A percentile compares a stretch with the other conserved stretches of the same genome.
phyloP scores from a whole-genome alignment of 1,284 basidiomycete species.

The Somion occarium region DNA sequence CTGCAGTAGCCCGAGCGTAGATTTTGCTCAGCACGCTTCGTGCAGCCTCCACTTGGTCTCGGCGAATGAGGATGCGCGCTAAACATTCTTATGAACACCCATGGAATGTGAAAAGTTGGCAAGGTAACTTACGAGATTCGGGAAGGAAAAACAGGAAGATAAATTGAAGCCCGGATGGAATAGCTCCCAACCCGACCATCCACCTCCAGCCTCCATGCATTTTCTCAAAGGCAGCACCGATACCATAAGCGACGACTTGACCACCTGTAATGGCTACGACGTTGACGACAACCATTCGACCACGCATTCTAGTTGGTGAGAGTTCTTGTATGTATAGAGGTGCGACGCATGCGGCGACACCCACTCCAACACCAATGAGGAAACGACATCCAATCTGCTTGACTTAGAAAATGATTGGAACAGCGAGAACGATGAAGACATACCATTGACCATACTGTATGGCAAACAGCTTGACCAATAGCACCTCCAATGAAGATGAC shows the following conservation, averaged over 20 bases:
- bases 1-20: constrained; percentile 58
- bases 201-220: constrained; percentile 71
- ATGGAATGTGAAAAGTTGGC: neutral
- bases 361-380: constrained; percentile 66
- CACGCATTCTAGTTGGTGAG: constrained; percentile 70
- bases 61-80: constrained; percentile 72
- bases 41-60: constrained; percentile 46
- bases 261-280: constrained; percentile 65
- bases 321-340: constrained; percentile 85
- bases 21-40: constrained; percentile 55
- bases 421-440: constrained; percentile 17
- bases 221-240: constrained; percentile 69
- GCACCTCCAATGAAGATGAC: constrained; percentile 76
- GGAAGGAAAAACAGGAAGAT: constrained; percentile 62
- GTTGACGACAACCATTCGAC: constrained; percentile 71
- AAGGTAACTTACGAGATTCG: constrained; percentile 63
- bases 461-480: constrained; percentile 60
- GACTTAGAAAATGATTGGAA: no score
- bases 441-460: constrained; percentile 70
- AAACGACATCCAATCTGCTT: constrained; percentile 67
- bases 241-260: constrained; percentile 75
- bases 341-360: constrained; percentile 74
- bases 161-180: constrained; percentile 67
- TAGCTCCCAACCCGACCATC: constrained; percentile 76
- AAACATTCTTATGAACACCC: constrained; percentile 1